Conservation (phyloP, 2,329 filamentous ascomycete species). For the Bipolaris bicolor region DNA sequence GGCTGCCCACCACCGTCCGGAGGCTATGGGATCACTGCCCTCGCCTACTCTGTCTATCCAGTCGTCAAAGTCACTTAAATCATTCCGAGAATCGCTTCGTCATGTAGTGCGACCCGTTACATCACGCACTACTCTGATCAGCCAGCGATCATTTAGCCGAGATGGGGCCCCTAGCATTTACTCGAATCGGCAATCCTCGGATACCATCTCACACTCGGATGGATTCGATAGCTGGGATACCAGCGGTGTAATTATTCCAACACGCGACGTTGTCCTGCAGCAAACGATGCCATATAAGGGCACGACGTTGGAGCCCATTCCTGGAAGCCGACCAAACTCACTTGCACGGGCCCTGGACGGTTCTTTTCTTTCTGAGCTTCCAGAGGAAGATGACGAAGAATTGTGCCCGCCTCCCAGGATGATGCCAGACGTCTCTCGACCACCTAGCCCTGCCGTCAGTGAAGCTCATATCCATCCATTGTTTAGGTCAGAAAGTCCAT, state of each 20-base stretch:
- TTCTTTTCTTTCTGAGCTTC: slow-evolving; percentile 46
- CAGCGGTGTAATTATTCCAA: slow-evolving; percentile 68
- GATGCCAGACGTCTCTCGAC: slow-evolving; percentile 42
- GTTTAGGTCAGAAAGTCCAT: slow-evolving; percentile 74
- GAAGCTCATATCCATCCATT: slow-evolving; percentile 79
- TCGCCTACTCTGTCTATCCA: slow-evolving; percentile 45
- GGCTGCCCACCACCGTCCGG: slow-evolving; percentile 14
- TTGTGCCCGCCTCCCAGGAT: slow-evolving; percentile 43
- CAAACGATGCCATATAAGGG: slow-evolving; percentile 48
- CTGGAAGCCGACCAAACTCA: slow-evolving; percentile 69
- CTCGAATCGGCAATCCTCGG: slow-evolving; percentile 43
- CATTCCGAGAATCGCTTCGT: slow-evolving; percentile 47
- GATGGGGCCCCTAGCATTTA: slow-evolving; percentile 41
- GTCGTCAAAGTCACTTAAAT: slow-evolving; percentile 46
- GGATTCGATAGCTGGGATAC: slow-evolving; percentile 80
- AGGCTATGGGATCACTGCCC: slow-evolving; percentile 30
- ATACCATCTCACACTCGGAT: slow-evolving; percentile 55
- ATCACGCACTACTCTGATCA: slow-evolving; percentile 46
- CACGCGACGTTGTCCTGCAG: slow-evolving; percentile 56
- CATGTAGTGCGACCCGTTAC: slow-evolving; percentile 48
- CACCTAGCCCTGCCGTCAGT: slow-evolving; percentile 51
- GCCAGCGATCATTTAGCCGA: slow-evolving; percentile 38
- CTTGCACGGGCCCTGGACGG: slow-evolving; percentile 66
- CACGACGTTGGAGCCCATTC: slow-evolving; percentile 73
- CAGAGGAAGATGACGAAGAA: slow-evolving; percentile 36